These are phyloP conservation scores for Carex kokanica DNA, from an alignment of 176 grass and related monocot genomes.

Conservation along the genomic window DNA sequence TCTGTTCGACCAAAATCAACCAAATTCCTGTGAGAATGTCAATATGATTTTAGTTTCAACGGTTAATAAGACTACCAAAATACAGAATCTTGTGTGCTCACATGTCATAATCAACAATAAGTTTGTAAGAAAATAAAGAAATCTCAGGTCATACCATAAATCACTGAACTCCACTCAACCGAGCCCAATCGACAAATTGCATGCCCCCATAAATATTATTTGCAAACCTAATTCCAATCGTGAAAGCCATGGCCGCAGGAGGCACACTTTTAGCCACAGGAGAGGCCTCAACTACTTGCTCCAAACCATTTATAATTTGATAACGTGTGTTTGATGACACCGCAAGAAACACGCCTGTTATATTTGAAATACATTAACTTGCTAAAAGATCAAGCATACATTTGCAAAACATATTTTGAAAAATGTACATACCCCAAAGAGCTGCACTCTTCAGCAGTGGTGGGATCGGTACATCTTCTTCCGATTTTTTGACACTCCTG, in stretches of 20 bases:
- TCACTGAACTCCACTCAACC: slow-evolving; percentile 87
- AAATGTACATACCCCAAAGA: slow-evolving; percentile 73
- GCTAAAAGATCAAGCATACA: not conserved
- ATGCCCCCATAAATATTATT: slow-evolving; percentile 93
- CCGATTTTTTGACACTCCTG: slow-evolving; percentile 83
- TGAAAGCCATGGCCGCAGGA: slow-evolving; percentile 81
- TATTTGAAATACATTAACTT: not conserved
- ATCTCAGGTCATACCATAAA: slow-evolving; percentile 3
- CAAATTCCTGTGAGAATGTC: not conserved
- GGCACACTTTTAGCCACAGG: slow-evolving; percentile 57
- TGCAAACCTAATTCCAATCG: slow-evolving; percentile 85
- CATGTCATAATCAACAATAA: not conserved
- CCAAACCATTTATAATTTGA: slow-evolving; percentile 91
- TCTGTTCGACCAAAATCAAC: not conserved
- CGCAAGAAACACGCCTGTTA: slow-evolving; percentile 82
- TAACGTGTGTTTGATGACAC: slow-evolving; percentile 95
- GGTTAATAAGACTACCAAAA: not conserved
- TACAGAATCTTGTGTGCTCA: not conserved
- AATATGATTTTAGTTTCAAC: not conserved
- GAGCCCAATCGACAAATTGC: slow-evolving; percentile 95
- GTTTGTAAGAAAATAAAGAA: not conserved
- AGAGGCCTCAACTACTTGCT: slow-evolving; percentile 78
- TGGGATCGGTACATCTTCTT: slow-evolving; percentile 87
- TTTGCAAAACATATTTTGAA: slow-evolving; percentile 16
- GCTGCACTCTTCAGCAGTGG: slow-evolving; percentile 89